Conservation (phyloP, 2,329 filamentous ascomycete genomes). For the Chrysosporium keratinophilum region DNA sequence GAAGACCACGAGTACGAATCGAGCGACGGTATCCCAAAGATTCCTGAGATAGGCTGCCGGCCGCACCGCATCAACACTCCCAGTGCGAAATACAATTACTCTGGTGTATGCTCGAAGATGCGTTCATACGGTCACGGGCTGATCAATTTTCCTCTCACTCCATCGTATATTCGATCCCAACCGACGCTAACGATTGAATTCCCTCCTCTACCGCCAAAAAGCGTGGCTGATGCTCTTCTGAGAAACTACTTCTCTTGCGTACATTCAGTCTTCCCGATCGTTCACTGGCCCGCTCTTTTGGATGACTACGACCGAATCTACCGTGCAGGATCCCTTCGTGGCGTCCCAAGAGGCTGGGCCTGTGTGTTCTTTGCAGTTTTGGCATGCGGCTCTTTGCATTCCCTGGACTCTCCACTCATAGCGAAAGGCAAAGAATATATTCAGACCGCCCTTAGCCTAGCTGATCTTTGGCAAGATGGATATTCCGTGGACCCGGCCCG, state of each 20-base stretch:
- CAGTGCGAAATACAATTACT: conserved; percentile 53
- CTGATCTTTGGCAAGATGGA: conserved; percentile 74
- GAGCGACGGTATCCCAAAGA: conserved; percentile 39
- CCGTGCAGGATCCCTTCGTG: conserved; percentile 49
- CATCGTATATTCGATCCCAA: conserved; percentile 46
- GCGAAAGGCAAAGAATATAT: conserved; percentile 56
- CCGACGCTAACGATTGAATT: conserved; percentile 44
- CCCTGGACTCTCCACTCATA: conserved; percentile 46
- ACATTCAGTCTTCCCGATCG: conserved; percentile 70
- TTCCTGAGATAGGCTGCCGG: conserved; percentile 57
- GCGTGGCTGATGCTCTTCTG: conserved; percentile 60
- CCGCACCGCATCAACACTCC: conserved; percentile 54
- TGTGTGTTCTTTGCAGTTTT: conserved; percentile 74
- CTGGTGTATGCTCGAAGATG: conserved; percentile 61
- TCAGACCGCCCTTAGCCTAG: conserved; percentile 56
- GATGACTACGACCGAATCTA: conserved; percentile 69
- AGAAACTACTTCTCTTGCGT: conserved; percentile 64
- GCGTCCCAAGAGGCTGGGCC: conserved; percentile 58
- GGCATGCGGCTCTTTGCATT: conserved; percentile 70
- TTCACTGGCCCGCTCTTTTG: conserved; percentile 81
- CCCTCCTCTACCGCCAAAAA: conserved; percentile 59
- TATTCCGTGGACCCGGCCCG: conserved; percentile 66
- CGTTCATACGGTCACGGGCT: conserved; percentile 65
- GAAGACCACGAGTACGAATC: conserved; percentile 35
- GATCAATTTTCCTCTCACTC: conserved; percentile 64